phyloP scores from a whole-genome alignment of 768 basidiomycete species.

The Agaricus sinodeliciosus region DNA sequence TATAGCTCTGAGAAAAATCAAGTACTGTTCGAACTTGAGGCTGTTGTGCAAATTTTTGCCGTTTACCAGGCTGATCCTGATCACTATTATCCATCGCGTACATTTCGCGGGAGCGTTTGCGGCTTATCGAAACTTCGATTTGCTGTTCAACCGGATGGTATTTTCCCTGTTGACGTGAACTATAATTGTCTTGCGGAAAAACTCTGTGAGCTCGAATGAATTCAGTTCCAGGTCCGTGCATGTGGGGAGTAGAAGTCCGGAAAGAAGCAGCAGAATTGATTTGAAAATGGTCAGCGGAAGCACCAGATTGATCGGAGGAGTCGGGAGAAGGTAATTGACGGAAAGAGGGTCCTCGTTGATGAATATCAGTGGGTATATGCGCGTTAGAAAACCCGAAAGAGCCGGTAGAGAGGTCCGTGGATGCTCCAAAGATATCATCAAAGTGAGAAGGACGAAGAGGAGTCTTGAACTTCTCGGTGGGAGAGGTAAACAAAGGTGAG shows the following conservation, averaged over 20 bases:
- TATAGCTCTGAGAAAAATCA: neutral
- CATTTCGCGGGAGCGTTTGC: conserved; percentile 1
- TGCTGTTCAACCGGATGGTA: neutral
- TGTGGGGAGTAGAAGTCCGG: conserved; percentile 2
- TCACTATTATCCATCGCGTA: neutral
- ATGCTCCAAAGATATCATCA: neutral
- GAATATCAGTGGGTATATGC: conserved; percentile 5
- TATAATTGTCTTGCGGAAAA: conserved; percentile 1
- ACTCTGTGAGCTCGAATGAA: neutral
- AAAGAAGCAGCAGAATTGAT: neutral
- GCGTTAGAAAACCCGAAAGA: neutral
- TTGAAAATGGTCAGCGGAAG: neutral
- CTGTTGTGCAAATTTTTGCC: neutral
- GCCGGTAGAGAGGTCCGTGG: neutral
- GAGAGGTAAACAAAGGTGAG: neutral
- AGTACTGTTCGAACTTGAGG: neutral
- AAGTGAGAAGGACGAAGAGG: neutral
- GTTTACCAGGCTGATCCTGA: neutral
- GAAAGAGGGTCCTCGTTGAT: neutral
- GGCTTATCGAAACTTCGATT: neutral
- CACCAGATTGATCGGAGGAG: neutral
- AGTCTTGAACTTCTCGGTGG: neutral
- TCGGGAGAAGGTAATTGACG: conserved; percentile 7
- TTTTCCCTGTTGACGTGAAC: neutral
- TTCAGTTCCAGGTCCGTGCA: neutral